Evolutionary conservation across 1,284 basidiomycete genomes (phyloP).

Genomic region (Leccinum idahoense): DNA sequence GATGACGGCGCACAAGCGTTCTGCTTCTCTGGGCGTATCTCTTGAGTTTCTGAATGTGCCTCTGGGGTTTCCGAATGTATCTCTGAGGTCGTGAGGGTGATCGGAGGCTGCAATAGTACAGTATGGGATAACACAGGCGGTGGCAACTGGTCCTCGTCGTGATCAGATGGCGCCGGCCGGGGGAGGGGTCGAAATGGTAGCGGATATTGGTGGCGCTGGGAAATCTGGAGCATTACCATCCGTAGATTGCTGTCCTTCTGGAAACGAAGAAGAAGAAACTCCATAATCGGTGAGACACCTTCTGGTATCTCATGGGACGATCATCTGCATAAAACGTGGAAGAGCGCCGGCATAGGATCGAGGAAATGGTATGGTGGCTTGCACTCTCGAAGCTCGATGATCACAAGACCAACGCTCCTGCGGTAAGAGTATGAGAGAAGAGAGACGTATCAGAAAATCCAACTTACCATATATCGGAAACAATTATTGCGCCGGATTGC

Average conservation of each 20-base stretch:
- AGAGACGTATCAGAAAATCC: not conserved
- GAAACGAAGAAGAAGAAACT: constrained; percentile 95
- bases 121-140: too few relatives aligned
- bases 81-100: too few relatives aligned
- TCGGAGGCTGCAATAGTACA: too few relatives aligned
- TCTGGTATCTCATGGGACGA: constrained; percentile 88
- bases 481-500: constrained; percentile 92
- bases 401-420: constrained; percentile 92
- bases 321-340: constrained; percentile 94
- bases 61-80: too few relatives aligned
- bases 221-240: constrained; percentile 34
- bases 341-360: constrained; percentile 97
- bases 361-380: constrained; percentile 94
- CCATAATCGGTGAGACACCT: constrained; percentile 88
- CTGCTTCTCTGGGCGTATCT: too few relatives aligned
- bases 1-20: too few relatives aligned
- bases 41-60: too few relatives aligned
- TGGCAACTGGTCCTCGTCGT: too few relatives aligned
- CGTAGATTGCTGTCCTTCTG: constrained; percentile 96
- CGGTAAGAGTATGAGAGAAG: constrained; percentile 12
- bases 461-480: constrained; percentile 92
- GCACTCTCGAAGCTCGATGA: constrained; percentile 94
- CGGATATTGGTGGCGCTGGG: too few relatives aligned
- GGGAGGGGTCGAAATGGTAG: too few relatives aligned
- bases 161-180: too few relatives aligned